A percentile compares a stretch with the other conserved stretches of the same genome.
Evolutionary conservation across 495 filamentous ascomycete species (phyloP).

Genomic region (Hypoxylon lenormandii): DNA sequence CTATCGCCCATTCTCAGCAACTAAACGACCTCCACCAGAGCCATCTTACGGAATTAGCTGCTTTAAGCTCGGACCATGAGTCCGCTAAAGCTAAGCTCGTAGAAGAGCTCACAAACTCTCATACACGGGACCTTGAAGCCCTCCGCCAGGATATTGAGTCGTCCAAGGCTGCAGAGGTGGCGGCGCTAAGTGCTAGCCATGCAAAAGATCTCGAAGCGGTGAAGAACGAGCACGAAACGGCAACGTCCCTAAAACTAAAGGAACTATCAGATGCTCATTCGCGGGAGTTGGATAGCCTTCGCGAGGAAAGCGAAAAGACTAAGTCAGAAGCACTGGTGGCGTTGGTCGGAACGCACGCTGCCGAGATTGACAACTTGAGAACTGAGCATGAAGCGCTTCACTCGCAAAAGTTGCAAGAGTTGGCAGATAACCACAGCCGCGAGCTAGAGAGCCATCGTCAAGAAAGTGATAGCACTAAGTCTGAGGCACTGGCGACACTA

Average conservation of each 20-base stretch:
- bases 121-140: constrained; percentile 32
- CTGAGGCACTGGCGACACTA: constrained; percentile 24
- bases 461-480: constrained; percentile 24
- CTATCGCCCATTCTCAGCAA: constrained; percentile 29
- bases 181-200: constrained; percentile 29
- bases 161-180: constrained; percentile 39
- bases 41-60: constrained; percentile 27
- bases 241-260: constrained; percentile 31
- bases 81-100: constrained; percentile 26
- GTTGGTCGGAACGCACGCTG: constrained; percentile 5
- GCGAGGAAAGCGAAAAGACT: constrained; percentile 20
- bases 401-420: constrained; percentile 30
- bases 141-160: constrained; percentile 33
- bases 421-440: constrained; percentile 21
- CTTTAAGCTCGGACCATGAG: constrained; percentile 37
- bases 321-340: constrained; percentile 20
- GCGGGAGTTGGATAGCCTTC: constrained; percentile 21
- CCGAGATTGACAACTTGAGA: constrained; percentile 31
- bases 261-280: constrained; percentile 29
- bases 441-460: constrained; percentile 35
- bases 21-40: constrained; percentile 34
- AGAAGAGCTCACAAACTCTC: constrained; percentile 33
- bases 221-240: constrained; percentile 28
- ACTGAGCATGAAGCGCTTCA: constrained; percentile 32
- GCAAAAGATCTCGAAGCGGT: constrained; percentile 24